phyloP scores from a whole-genome alignment of 768 basidiomycete species.

The Sporobolomyces roseus region DNA sequence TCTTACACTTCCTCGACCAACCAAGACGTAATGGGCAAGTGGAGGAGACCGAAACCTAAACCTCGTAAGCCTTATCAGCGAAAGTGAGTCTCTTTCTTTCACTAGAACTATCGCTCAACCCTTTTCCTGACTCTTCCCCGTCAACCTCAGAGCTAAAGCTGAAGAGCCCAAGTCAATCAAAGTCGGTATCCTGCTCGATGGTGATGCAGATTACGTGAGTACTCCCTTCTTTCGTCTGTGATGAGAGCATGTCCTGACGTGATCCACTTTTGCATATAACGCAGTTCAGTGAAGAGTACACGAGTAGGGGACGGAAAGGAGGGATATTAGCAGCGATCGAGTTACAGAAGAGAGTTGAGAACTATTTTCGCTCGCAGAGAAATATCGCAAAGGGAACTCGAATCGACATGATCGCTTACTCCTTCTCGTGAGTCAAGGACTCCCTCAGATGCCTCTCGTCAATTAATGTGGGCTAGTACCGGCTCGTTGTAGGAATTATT shows the following conservation, averaged over 20 bases:
- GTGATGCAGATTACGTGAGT: conserved; percentile 9
- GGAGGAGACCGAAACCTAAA: too few species aligned
- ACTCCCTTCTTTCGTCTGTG: neutral
- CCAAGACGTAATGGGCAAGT: too few species aligned
- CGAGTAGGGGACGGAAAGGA: conserved; percentile 5
- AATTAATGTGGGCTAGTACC: too few species aligned
- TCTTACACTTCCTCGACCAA: too few species aligned
- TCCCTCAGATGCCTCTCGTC: neutral
- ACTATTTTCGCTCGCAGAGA: neutral
- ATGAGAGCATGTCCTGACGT: too few species aligned
- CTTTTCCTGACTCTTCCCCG: too few species aligned
- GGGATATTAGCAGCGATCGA: conserved; percentile 4
- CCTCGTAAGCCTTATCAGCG: too few species aligned
- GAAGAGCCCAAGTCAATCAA: neutral
- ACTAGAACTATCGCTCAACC: too few species aligned
- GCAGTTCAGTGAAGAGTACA: conserved; percentile 10
- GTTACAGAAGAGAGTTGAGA: conserved; percentile 4
- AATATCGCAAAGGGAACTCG: neutral
- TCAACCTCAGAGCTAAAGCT: too few species aligned
- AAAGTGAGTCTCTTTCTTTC: too few species aligned
- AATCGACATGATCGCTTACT: neutral
- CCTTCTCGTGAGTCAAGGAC: neutral
- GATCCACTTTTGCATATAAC: too few species aligned
- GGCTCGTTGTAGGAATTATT: neutral
- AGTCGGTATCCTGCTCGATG: conserved; percentile 1